Conservation (phyloP, 1,284 basidiomycete species). For the Irpex sp. region DNA sequence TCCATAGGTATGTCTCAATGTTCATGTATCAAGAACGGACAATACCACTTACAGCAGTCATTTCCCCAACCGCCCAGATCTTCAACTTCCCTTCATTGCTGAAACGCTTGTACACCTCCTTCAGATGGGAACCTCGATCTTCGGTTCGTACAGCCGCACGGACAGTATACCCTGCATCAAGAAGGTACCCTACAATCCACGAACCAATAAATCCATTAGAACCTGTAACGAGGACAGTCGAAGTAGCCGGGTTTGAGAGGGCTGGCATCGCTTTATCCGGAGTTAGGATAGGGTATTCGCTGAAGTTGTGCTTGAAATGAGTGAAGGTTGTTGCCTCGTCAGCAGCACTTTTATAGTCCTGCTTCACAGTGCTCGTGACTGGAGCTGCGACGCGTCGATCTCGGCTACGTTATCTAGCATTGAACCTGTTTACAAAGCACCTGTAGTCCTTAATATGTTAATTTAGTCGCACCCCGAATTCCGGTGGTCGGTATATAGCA, state of each 20-base stretch:
- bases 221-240: slow-evolving; percentile 27
- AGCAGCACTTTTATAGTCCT: no score
- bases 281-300: no score
- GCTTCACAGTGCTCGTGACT: no score
- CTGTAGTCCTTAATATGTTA: background rate
- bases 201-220: slow-evolving; percentile 22
- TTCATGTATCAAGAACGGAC: background rate
- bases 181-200: slow-evolving; percentile 25
- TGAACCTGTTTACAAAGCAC: background rate
- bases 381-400: no score
- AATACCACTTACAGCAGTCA: slow-evolving; percentile 24
- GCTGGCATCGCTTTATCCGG: slow-evolving; percentile 6
- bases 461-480: background rate
- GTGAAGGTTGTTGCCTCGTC: no score
- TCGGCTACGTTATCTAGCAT: background rate
- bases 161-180: slow-evolving; percentile 39
- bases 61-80: slow-evolving; percentile 43
- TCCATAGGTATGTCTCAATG: background rate
- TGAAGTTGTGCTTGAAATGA: no score
- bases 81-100: slow-evolving; percentile 38
- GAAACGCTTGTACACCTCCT: slow-evolving; percentile 32
- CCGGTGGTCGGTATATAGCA: background rate
- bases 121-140: slow-evolving; percentile 35
- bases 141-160: slow-evolving; percentile 37
- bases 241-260: slow-evolving; percentile 1